Percentiles rank a stretch among this genome's conserved stretches.
phyloP scores from a whole-genome alignment of 495 filamentous ascomycete species.

The Chlorociboria aeruginascens region DNA sequence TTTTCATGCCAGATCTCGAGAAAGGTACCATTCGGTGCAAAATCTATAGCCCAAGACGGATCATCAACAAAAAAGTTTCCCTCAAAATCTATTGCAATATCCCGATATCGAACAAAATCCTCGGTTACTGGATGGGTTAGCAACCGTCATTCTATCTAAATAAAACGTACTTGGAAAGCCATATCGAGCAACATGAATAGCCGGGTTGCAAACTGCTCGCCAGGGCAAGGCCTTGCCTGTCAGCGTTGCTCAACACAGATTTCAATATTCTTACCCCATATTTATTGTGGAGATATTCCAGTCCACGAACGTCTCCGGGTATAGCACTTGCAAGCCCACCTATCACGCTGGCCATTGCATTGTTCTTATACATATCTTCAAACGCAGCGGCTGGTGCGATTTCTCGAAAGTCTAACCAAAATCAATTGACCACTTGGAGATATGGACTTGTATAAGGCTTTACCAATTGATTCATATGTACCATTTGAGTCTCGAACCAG shows the following conservation, averaged over 20 bases:
- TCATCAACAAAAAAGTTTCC: conserved; percentile 53
- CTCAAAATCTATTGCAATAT: conserved; percentile 9
- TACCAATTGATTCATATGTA: conserved; percentile 51
- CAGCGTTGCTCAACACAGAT: neutral
- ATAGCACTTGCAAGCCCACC: conserved; percentile 68
- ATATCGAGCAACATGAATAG: conserved; percentile 58
- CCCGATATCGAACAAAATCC: conserved; percentile 63
- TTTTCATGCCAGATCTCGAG: neutral
- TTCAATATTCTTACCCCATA: conserved; percentile 37
- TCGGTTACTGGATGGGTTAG: conserved; percentile 29
- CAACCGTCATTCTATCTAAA: neutral
- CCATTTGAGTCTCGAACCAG: conserved; percentile 54
- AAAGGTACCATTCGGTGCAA: conserved; percentile 56
- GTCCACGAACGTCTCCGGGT: conserved; percentile 70
- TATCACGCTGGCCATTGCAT: conserved; percentile 28
- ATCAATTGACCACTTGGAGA: neutral
- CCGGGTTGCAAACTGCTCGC: conserved; percentile 55
- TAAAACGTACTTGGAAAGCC: conserved; percentile 50
- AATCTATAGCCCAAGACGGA: conserved; percentile 73
- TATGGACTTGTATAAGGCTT: neutral
- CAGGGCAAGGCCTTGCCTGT: conserved; percentile 42
- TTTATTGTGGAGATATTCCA: conserved; percentile 62
- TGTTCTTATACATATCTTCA: conserved; percentile 67
- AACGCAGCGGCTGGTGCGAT: conserved; percentile 67
- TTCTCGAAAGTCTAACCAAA: conserved; percentile 59